Percentiles rank a stretch among this genome's conserved stretches.
phyloP scores from a whole-genome alignment of 2,329 filamentous ascomycete genomes.

The Escovopsis sp. region DNA sequence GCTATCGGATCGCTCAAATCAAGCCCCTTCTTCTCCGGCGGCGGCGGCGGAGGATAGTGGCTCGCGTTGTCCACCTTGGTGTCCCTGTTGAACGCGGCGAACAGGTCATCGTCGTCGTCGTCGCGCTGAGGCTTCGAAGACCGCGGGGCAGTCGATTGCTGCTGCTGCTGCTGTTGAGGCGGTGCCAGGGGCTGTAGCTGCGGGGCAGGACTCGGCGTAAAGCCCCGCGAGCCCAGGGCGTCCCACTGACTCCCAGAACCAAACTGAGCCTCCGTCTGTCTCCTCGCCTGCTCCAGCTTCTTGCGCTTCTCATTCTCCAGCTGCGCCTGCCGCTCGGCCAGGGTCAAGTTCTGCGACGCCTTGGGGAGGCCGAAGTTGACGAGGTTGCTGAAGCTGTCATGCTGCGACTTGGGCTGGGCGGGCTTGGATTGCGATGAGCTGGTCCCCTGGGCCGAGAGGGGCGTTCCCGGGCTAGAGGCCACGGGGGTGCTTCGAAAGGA shows the following conservation, averaged over 20 bases:
- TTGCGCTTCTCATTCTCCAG: constrained; percentile 48
- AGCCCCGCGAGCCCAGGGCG: constrained; percentile 41
- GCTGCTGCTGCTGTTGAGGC: constrained; percentile 7
- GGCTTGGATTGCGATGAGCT: constrained; percentile 27
- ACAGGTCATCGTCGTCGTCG: constrained; percentile 41
- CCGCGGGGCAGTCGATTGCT: constrained; percentile 6
- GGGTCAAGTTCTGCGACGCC: constrained; percentile 52
- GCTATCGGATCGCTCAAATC: constrained; percentile 39
- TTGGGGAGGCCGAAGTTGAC: constrained; percentile 44
- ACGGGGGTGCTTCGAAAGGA: constrained; percentile 41
- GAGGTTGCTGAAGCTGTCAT: constrained; percentile 67
- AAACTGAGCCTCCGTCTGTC: constrained; percentile 61
- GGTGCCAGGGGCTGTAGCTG: too few species aligned
- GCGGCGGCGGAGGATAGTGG: constrained; percentile 42
- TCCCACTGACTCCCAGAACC: constrained; percentile 67
- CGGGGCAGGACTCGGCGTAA: constrained; percentile 19
- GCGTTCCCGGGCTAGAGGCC: constrained; percentile 42
- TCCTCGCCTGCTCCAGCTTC: constrained; percentile 60
- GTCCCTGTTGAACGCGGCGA: constrained; percentile 50
- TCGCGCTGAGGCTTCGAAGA: background rate
- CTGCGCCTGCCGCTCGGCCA: constrained; percentile 63
- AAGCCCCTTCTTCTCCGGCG: constrained; percentile 26
- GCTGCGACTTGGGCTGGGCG: constrained; percentile 32
- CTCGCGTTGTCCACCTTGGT: constrained; percentile 53
- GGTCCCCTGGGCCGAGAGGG: constrained; percentile 34